phyloP scores from a whole-genome alignment of 1,284 basidiomycete genomes.

The Melampsora americana region DNA sequence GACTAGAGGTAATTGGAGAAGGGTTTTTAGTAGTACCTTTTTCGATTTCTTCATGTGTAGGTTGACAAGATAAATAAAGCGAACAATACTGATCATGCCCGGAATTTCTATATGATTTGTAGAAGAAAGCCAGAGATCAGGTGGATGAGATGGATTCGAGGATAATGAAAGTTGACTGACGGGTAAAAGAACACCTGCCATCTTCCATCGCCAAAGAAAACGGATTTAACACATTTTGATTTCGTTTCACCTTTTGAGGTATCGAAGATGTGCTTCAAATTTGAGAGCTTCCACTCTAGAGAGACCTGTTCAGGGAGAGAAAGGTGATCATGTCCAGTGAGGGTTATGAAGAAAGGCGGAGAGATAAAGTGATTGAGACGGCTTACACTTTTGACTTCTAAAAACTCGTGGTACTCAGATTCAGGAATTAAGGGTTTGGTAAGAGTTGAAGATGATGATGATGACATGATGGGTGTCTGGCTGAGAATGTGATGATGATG shows the following conservation, averaged over 20 bases:
- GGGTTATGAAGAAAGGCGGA: not conserved
- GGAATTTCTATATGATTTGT: constrained; percentile 14
- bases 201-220: constrained; percentile 47
- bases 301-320: constrained; percentile 45
- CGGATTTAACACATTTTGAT: constrained; percentile 54
- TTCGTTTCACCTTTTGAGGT: constrained; percentile 54
- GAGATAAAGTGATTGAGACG: not conserved
- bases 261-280: constrained; percentile 54
- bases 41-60: constrained; percentile 50
- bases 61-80: constrained; percentile 52
- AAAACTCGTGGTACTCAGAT: constrained; percentile 24
- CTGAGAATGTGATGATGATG: too few species aligned
- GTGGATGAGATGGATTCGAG: not conserved
- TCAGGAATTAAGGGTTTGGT: not conserved
- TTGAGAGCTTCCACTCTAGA: constrained; percentile 52
- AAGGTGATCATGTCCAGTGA: not conserved
- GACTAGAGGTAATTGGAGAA: constrained; percentile 8
- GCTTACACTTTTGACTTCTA: constrained; percentile 31
- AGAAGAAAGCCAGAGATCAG: not conserved
- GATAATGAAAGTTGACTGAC: constrained; percentile 8
- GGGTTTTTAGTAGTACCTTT: constrained; percentile 43
- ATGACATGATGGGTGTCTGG: too few species aligned
- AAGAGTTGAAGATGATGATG: not conserved
- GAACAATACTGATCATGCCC: constrained; percentile 49
- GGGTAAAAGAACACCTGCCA: constrained; percentile 53